Percentiles rank a stretch among this genome's conserved stretches.
phyloP scores from a whole-genome alignment of 257 asterid genomes.

The Schizonepeta tenuifolia region DNA sequence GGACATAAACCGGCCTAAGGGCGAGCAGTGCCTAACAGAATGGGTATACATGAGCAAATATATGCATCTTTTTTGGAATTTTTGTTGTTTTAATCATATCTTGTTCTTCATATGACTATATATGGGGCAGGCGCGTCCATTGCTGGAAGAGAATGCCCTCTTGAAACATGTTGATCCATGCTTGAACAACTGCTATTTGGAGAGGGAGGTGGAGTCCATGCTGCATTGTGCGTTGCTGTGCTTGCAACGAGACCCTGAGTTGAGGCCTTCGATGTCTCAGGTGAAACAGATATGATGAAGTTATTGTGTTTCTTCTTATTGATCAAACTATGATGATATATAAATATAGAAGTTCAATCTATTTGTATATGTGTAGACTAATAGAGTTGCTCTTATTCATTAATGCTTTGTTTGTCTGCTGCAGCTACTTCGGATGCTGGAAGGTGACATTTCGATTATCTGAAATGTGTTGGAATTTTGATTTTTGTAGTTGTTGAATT shows the following conservation, averaged over 20 bases:
- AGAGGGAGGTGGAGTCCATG: conserved; percentile 62
- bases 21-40: conserved; percentile 78
- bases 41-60: conserved; percentile 57
- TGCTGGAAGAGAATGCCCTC: conserved; percentile 56
- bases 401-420: background rate
- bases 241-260: conserved; percentile 64
- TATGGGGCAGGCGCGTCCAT: conserved; percentile 70
- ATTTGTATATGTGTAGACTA: too few species aligned
- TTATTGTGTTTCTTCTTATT: background rate
- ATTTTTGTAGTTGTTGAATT: background rate
- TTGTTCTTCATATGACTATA: background rate
- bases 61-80: background rate
- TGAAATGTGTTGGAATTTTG: conserved; percentile 21
- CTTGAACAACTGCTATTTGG: conserved; percentile 48
- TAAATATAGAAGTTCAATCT: too few species aligned
- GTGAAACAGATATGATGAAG: conserved; percentile 34
- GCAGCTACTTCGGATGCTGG: conserved; percentile 75
- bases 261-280: conserved; percentile 92
- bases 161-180: conserved; percentile 64
- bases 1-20: conserved; percentile 74
- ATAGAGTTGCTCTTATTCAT: background rate
- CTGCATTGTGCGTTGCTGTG: conserved; percentile 70
- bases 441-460: conserved; percentile 47
- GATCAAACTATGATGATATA: background rate
- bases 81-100: background rate